Evolutionary conservation across 805 yeast species (phyloP).

Genomic region (Myxozyma kluyveri): DNA sequence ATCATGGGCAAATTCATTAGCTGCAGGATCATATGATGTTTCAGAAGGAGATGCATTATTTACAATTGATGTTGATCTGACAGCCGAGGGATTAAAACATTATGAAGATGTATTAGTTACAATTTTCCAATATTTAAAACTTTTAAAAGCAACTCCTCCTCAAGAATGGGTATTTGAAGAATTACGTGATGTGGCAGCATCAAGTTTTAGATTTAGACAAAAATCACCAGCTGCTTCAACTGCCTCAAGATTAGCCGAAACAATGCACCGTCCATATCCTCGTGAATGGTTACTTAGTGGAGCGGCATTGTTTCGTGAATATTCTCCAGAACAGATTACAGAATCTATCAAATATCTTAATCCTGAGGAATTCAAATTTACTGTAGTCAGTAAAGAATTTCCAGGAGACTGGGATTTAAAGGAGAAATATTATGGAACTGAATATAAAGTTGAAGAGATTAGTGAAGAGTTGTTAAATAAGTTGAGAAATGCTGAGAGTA

Average conservation of each 20-base stretch:
- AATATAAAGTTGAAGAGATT: slow-evolving; percentile 54
- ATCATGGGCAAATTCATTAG: slow-evolving; percentile 77
- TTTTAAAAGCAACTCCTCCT: slow-evolving; percentile 59
- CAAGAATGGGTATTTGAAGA: slow-evolving; percentile 81
- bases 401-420: slow-evolving; percentile 45
- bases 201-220: slow-evolving; percentile 77
- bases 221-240: slow-evolving; percentile 70
- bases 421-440: slow-evolving; percentile 92
- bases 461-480: slow-evolving; percentile 41
- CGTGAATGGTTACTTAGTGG: slow-evolving; percentile 57
- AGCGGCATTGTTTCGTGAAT: slow-evolving; percentile 54
- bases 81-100: slow-evolving; percentile 60
- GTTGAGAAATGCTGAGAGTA: slow-evolving; percentile 38
- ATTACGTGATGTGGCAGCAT: slow-evolving; percentile 60
- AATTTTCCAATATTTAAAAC: slow-evolving; percentile 69
- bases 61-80: slow-evolving; percentile 69
- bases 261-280: slow-evolving; percentile 64
- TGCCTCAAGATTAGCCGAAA: slow-evolving; percentile 63
- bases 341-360: slow-evolving; percentile 51
- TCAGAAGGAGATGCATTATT: slow-evolving; percentile 65
- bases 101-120: slow-evolving; percentile 59
- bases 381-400: slow-evolving; percentile 53
- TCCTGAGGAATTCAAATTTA: slow-evolving; percentile 59
- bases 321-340: slow-evolving; percentile 53
- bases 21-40: slow-evolving; percentile 61